Evolutionary conservation across 73 alveolate genomes (phyloP).

Genomic region (Stentor roeselii): DNA sequence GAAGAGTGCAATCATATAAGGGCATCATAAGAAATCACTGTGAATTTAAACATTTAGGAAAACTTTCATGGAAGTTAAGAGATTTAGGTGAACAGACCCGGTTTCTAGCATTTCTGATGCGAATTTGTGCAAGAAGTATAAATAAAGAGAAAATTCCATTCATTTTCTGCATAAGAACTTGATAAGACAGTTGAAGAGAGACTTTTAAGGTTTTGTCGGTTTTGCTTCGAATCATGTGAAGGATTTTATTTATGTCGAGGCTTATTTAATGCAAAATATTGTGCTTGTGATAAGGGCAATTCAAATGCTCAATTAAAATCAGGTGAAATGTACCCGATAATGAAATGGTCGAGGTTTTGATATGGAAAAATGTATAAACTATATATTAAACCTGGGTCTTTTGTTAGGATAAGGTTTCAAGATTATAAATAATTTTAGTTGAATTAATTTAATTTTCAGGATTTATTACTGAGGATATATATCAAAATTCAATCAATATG

Average conservation of each 20-base stretch:
- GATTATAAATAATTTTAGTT: no score
- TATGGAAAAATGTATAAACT: constrained; percentile 57
- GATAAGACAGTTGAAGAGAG: constrained; percentile 41
- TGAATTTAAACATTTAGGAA: no score
- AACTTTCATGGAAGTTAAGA: not conserved
- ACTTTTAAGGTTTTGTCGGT: constrained; percentile 71
- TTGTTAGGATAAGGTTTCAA: constrained; percentile 78
- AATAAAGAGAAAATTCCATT: constrained; percentile 72
- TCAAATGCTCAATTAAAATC: constrained; percentile 51
- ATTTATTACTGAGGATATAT: no score
- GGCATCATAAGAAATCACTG: constrained; percentile 25
- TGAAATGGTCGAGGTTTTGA: constrained; percentile 71
- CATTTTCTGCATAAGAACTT: constrained; percentile 66
- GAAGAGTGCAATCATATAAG: constrained; percentile 4
- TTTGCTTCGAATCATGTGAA: constrained; percentile 71
- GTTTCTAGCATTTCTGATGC: constrained; percentile 78
- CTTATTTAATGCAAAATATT: constrained; percentile 79
- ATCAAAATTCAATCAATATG: no score
- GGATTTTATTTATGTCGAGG: constrained; percentile 85
- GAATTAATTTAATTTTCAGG: no score
- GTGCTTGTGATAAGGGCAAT: constrained; percentile 69
- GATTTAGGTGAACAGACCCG: constrained; percentile 41
- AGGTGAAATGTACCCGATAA: constrained; percentile 59
- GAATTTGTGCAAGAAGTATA: constrained; percentile 70
- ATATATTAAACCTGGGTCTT: constrained; percentile 52